A percentile compares a stretch with the other conserved stretches of the same genome.
phyloP scores from a whole-genome alignment of 441 rosid species.

The Erodium moschatum region DNA sequence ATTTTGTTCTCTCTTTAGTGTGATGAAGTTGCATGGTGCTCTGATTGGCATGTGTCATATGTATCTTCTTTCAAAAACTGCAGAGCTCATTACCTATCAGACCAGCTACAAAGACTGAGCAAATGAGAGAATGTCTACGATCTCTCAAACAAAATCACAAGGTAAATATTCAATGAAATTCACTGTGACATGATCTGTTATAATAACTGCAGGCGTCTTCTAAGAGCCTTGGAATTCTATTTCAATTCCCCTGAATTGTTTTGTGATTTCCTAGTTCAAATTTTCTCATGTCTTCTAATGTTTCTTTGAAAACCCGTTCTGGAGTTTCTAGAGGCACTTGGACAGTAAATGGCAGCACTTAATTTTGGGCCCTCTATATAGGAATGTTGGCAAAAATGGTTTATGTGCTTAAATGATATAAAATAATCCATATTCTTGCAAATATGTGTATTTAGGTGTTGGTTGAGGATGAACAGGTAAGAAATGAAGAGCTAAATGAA shows the following conservation, averaged over 20 bases:
- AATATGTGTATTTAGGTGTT: not conserved
- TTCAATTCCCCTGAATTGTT: not conserved
- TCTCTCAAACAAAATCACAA: constrained; percentile 83
- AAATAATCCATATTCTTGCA: not conserved
- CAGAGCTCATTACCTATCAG: constrained; percentile 75
- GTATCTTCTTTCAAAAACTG: constrained; percentile 17
- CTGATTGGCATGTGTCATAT: not conserved
- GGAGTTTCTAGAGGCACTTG: not conserved
- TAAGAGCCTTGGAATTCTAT: not conserved
- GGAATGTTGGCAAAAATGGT: not conserved
- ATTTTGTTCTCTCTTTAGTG: not conserved
- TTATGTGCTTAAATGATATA: constrained; percentile 2
- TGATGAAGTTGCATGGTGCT: constrained; percentile 2
- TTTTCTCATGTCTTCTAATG: not conserved
- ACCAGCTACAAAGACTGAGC: constrained; percentile 86
- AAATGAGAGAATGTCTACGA: constrained; percentile 86
- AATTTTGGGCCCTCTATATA: not conserved
- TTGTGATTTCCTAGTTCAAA: not conserved
- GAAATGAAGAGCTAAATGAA: not conserved
- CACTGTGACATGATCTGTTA: constrained; percentile 7
- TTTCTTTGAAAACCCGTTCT: not conserved
- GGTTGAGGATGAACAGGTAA: not conserved
- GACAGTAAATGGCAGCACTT: not conserved
- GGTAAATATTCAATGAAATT: constrained; percentile 32
- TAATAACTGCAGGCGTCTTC: not conserved